phyloP scores from a whole-genome alignment of 441 rosid species.

The Aquilaria agallochum region DNA sequence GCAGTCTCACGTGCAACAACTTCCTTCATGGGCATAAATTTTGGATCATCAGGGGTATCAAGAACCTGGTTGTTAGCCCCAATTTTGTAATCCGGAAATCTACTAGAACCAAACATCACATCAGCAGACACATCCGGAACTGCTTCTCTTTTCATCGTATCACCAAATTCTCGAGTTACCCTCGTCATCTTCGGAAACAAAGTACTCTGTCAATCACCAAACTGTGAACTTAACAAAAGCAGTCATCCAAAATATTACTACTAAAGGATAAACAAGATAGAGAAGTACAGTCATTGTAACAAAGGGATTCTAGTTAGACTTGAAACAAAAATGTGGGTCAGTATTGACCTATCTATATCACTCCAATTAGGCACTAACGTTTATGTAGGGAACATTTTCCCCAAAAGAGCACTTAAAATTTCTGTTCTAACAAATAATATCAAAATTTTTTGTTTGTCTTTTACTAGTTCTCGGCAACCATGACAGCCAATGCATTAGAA shows the following conservation, averaged over 20 bases:
- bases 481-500: not conserved
- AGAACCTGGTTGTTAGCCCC: slow-evolving; percentile 75
- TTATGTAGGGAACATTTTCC: not conserved
- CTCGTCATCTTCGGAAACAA: slow-evolving; percentile 58
- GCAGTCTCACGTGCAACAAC: slow-evolving; percentile 92
- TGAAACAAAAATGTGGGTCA: slow-evolving; percentile 13
- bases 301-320: not conserved
- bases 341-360: not conserved
- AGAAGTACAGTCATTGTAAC: not conserved
- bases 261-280: not conserved
- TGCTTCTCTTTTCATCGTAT: slow-evolving; percentile 60
- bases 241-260: too few relatives aligned
- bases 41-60: slow-evolving; percentile 67
- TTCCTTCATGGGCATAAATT: slow-evolving; percentile 83
- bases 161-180: slow-evolving; percentile 62
- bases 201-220: slow-evolving; percentile 28
- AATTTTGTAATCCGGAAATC: slow-evolving; percentile 78
- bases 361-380: slow-evolving; percentile 3
- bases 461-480: not conserved
- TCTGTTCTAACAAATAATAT: not conserved
- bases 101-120: slow-evolving; percentile 78
- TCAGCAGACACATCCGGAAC: slow-evolving; percentile 78
- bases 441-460: too few relatives aligned
- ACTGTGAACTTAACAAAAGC: not conserved
- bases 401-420: not conserved